A percentile compares a stretch with the other conserved stretches of the same genome.
Conservation (phyloP, 1,284 basidiomycete genomes). For the Tausonia pullulans region DNA sequence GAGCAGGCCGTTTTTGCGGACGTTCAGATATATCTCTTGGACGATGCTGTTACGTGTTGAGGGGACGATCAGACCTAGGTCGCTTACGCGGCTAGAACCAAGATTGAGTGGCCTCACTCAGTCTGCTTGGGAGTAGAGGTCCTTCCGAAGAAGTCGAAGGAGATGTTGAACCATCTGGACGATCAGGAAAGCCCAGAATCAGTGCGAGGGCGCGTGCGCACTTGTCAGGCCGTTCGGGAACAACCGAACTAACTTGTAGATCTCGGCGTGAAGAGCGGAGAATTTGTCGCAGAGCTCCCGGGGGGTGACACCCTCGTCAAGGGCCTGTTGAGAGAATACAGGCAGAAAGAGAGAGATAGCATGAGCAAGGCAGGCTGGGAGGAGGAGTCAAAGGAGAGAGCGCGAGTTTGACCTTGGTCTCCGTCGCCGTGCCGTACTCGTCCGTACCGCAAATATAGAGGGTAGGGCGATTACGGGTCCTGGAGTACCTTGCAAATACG, state of each 20-base stretch:
- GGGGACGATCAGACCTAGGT: conserved; percentile 15
- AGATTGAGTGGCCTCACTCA: conserved; percentile 44
- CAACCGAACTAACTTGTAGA: conserved; percentile 59
- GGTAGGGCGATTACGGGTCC: conserved; percentile 42
- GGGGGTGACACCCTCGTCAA: conserved; percentile 85
- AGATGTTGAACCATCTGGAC: conserved; percentile 40
- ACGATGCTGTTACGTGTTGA: conserved; percentile 51
- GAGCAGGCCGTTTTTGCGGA: conserved; percentile 64
- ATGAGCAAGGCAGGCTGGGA: neutral
- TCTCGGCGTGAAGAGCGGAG: conserved; percentile 74
- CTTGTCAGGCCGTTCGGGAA: neutral
- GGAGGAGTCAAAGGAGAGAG: neutral
- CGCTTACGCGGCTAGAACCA: neutral
- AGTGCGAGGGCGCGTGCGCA: neutral
- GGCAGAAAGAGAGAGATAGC: neutral
- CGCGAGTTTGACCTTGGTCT: conserved; percentile 47
- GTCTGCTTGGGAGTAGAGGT: conserved; percentile 87
- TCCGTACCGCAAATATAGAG: conserved; percentile 84
- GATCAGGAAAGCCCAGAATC: neutral
- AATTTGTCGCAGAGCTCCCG: conserved; percentile 89
- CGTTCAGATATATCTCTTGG: conserved; percentile 74
- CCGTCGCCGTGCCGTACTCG: conserved; percentile 97
- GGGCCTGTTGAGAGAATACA: conserved; percentile 47
- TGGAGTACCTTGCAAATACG: conserved; percentile 76
- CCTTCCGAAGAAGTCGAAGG: conserved; percentile 93